Percentiles rank a stretch among this genome's conserved stretches.
Evolutionary conservation across 176 grass and related monocot species (phyloP).

Genomic region (Avena atlantica): DNA sequence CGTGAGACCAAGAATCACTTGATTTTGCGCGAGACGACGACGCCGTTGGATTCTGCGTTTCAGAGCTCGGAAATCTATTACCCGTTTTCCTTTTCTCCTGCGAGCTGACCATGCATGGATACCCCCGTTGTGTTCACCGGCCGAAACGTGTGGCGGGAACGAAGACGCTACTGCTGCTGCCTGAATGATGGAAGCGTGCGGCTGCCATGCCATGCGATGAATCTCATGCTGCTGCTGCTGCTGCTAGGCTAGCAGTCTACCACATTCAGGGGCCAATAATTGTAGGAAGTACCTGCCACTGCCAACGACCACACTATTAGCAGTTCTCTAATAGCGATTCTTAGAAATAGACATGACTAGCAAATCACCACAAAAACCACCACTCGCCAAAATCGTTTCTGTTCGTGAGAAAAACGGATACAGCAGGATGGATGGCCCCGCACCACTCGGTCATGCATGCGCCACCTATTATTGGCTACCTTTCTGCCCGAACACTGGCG

Average conservation of each 20-base stretch:
- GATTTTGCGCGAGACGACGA: too few relatives aligned
- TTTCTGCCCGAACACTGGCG: neutral
- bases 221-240: neutral
- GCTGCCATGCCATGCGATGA: too few relatives aligned
- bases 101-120: too few relatives aligned
- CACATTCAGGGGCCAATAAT: slow-evolving; percentile 20
- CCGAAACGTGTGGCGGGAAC: neutral
- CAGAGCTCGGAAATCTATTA: neutral
- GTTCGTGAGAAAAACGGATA: neutral
- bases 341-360: neutral
- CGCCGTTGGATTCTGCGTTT: neutral
- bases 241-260: neutral
- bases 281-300: neutral
- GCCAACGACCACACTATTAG: neutral
- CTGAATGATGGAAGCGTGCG: neutral
- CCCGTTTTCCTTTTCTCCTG: neutral
- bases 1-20: too few relatives aligned
- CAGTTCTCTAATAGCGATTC: neutral
- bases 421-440: neutral
- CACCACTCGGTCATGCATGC: neutral
- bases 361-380: neutral
- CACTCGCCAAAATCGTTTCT: neutral
- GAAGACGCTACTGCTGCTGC: neutral
- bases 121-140: neutral
- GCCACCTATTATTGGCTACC: neutral